phyloP scores from a whole-genome alignment of 2,329 filamentous ascomycete species.

The Penicillium sp. region DNA sequence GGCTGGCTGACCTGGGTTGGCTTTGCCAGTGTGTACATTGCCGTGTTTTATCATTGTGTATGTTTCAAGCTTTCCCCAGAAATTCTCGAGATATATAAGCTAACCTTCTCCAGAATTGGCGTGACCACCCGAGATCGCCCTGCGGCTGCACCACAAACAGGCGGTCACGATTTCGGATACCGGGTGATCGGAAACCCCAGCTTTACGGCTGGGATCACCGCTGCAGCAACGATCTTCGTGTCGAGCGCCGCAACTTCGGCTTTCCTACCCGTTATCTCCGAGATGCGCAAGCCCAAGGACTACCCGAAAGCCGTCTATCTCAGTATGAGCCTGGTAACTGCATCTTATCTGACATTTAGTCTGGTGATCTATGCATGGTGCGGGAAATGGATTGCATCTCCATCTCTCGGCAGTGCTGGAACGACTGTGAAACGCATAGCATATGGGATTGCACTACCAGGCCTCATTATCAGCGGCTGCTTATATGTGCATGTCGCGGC shows the following conservation, averaged over 20 bases:
- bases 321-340: slow-evolving; percentile 64
- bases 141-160: slow-evolving; percentile 65
- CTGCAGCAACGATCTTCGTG: slow-evolving; percentile 65
- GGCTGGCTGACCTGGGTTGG: slow-evolving; percentile 68
- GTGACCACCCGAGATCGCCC: slow-evolving; percentile 64
- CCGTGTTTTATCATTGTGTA: slow-evolving; percentile 63
- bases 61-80: neutral
- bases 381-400: slow-evolving; percentile 67
- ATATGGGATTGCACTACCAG: slow-evolving; percentile 65
- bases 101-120: slow-evolving; percentile 47
- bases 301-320: slow-evolving; percentile 66
- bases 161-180: slow-evolving; percentile 66
- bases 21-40: slow-evolving; percentile 63
- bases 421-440: slow-evolving; percentile 65
- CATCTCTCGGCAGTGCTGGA: slow-evolving; percentile 67
- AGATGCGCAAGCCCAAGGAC: slow-evolving; percentile 66
- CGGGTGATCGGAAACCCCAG: slow-evolving; percentile 61
- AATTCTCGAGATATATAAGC: neutral
- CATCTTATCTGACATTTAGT: slow-evolving; percentile 64
- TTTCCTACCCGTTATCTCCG: slow-evolving; percentile 69
- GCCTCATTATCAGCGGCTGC: slow-evolving; percentile 58
- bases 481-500: slow-evolving; percentile 55
- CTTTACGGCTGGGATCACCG: slow-evolving; percentile 65
- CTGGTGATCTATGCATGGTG: slow-evolving; percentile 68
- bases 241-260: slow-evolving; percentile 65